Base-by-base conservation (phyloP, 1,284 basidiomycete species). In the Cryptococcus sp. region DNA sequence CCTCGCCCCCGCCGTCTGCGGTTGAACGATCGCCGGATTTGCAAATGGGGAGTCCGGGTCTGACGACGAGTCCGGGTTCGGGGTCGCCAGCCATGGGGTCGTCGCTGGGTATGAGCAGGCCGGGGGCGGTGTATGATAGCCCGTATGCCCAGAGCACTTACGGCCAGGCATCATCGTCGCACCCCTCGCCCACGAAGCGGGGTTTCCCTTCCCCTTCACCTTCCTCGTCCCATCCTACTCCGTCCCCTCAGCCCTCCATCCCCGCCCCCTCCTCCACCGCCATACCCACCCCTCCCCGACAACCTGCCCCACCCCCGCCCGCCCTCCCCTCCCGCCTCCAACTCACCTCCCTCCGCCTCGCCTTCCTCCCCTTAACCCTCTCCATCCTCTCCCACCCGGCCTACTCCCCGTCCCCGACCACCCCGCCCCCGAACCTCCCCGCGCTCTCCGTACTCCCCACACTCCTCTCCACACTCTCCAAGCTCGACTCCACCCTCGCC, bases 321-420 rank as follows among this genome's bases (percentile, higher is more conserved):
- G 33, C 16, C 36, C n/a, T 39, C 35, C 18, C 24, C 5, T 35
- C 38, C 18, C 37, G 37, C 6, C 45, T 52, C 42, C 15, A 49
- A 48, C 46, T 52, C 12, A 57, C 50, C 13, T 52, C 50, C 3
- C 35, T 57, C 16, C 50, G 49, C 38, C 45, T 57, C 28, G 39
- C 50, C 24, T 42, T 57, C 28, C 48, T 24, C 21, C 55, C 50
- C 5, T 23, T 18, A 13, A 42, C 43, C 9, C 44, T 47, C 12
- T 38, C 48, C 15, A 44, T 53, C 24, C 45, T 56, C 35, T 43
- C 44, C n/a, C 37, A 53, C 36, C 33, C 13, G 11, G 36, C 56
- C 16, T 24, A 20, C 3, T 16, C 21, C 24, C 37, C 38, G 15
- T 11, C 20, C 13, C 15, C 42, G 11, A 24, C 28, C 8, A 5